phyloP scores from a whole-genome alignment of 768 basidiomycete species.

The Asterophora parasitica region DNA sequence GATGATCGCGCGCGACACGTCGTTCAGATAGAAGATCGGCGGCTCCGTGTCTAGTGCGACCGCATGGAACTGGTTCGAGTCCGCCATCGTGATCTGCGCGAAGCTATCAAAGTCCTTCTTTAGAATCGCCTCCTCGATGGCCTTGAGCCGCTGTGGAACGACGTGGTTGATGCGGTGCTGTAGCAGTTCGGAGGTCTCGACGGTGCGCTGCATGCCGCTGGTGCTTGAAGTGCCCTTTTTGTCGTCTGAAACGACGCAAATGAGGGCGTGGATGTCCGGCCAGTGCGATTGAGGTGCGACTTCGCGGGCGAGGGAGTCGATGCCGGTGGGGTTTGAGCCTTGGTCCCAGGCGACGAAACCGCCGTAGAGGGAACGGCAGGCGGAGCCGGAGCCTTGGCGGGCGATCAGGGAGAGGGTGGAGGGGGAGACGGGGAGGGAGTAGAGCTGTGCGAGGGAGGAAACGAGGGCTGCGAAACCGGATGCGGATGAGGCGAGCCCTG shows the following conservation, averaged over 20 bases:
- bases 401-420: conserved; percentile 90
- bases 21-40: conserved; percentile 99
- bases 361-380: conserved; percentile 95
- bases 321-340: conserved; percentile 61
- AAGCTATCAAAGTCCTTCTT: conserved; percentile 82
- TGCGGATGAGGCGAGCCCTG: conserved; percentile 95
- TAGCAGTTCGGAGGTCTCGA: conserved; percentile 84
- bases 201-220: conserved; percentile 95
- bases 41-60: conserved; percentile 95
- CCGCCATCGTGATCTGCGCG: conserved; percentile 90
- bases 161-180: conserved; percentile 83
- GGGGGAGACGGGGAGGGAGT: conserved; percentile 70
- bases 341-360: conserved; percentile 96
- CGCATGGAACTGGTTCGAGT: conserved; percentile 99
- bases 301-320: conserved; percentile 84
- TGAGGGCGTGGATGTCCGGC: conserved; percentile 95
- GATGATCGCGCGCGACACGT: conserved; percentile 92
- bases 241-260: conserved; percentile 92
- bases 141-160: conserved; percentile 84
- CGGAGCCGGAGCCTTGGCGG: conserved; percentile 96
- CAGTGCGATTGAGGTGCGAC: conserved; percentile 84
- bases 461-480: conserved; percentile 96
- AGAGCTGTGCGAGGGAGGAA: conserved; percentile 82
- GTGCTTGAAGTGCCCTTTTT: conserved; percentile 97
- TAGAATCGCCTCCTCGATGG: conserved; percentile 76